Base-by-base conservation (phyloP, 1,284 basidiomycete genomes). In the Microbotryomycetes sp. region DNA sequence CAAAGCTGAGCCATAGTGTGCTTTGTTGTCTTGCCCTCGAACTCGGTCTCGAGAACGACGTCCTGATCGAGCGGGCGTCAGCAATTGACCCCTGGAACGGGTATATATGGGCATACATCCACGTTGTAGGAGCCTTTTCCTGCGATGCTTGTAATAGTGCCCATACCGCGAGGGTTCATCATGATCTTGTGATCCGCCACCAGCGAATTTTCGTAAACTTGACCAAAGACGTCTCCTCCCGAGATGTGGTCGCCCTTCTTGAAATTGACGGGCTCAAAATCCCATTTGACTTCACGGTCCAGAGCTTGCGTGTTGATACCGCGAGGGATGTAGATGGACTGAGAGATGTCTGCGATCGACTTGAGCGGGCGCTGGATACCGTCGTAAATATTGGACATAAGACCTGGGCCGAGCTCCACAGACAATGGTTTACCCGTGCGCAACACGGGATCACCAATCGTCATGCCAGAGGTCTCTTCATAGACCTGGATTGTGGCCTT, bases 401-500 rank as follows among this genome's bases (percentile, higher is more conserved):
- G 80, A 72, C 91, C 91, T 73, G 94, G 94, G 57, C 94, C 94
- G 52, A 99, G 83, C 76, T 99, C 94, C 63, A 98, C 96, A 75
- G 88, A 91, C 59, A 99, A 83, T 45, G 94, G 94, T 77, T 98
- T 98, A 62, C 94, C 94, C 48, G 94, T 98, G 62, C 93, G 83
- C 73, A 99, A 79, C 16, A 99, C 96, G 59, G 94, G 94, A 79
- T 99, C 94, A 49, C 94, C 94, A 60, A 98, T 92, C 18, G 91
- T 96, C 56, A 99, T 77, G 62, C 76, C 76, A 27, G 72, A 93
- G 4, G 92, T 97, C 80, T 97, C 93, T 76, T 97, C 96, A 75
- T 99, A 98, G n/a, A 99, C 96, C 78, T 99, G 96, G 67, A 98
- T 97, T 7, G 94, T 98, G 55, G 91, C 88, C 79, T 97, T 92